Percentiles rank a stretch among this genome's conserved stretches.
Conservation (phyloP, 148 eudicot genomes). For the Amaranthus hypochondriacus region DNA sequence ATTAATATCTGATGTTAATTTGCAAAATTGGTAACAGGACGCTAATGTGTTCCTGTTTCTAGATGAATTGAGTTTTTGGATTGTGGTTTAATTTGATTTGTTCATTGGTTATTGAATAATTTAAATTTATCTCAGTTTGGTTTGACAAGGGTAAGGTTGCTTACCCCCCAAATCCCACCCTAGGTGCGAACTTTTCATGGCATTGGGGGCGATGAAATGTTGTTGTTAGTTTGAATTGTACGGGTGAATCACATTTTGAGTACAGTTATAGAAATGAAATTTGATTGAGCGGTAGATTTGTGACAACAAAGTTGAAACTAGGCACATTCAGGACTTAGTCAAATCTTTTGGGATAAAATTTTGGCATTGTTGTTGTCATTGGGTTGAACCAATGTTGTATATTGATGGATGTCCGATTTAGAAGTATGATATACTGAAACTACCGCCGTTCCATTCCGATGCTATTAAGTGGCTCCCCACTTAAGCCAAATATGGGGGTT, state of each 20-base stretch:
- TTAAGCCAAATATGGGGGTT: no score
- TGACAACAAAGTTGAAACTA: no score
- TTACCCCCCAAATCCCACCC: no score
- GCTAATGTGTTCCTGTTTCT: no score
- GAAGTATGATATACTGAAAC: not conserved
- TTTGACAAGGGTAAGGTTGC: not conserved
- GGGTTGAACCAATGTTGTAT: not conserved
- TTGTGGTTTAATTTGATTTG: slow-evolving; percentile 5
- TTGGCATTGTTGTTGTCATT: not conserved
- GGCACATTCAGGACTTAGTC: no score
- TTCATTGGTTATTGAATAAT: not conserved
- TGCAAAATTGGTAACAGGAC: no score
- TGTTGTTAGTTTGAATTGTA: not conserved
- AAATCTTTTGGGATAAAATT: no score
- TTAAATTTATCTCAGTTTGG: not conserved
- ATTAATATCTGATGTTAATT: not conserved
- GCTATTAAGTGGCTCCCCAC: no score
- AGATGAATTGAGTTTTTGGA: not conserved
- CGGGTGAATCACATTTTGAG: not conserved
- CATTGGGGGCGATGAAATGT: not conserved
- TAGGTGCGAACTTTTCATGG: no score
- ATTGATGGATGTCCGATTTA: not conserved
- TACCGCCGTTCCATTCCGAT: no score
- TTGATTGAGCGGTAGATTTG: not conserved
- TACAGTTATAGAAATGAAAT: not conserved